Evolutionary conservation across 2,329 filamentous ascomycete species (phyloP), one percentile per base, ranked within the genome.

Genomic region (Fusarium foetens): DNA sequence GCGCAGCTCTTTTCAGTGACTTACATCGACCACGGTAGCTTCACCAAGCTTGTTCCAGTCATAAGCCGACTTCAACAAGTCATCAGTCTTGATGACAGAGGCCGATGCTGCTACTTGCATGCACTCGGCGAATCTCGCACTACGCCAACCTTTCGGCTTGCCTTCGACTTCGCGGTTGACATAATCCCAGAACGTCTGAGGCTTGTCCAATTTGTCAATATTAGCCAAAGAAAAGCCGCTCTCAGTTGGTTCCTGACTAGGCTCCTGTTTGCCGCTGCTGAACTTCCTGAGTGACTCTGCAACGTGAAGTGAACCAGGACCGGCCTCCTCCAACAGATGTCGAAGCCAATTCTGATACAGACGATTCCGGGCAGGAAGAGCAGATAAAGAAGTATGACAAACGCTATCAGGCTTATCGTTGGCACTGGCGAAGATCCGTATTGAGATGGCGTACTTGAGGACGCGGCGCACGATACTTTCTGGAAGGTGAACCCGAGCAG

Each of bases 381-480:
- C 80, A 6, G 82, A 83, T 5, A 78, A 73, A 17, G 81, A 79
- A 1, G 78, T 81, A 63, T 84, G 82, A 5, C 74, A 66, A n/a
- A 83, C 69, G 8, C 57, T 63, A 12, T 58, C 66, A 3, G 67
- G 21, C 6, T 14, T 23, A 14, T 27, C 16, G 1, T 63, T 58
- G 9, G 29, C 53, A 10, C n/a, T 38, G 9, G 52, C 63, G 42
- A 84, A 85, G 41, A 84, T 72, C 25, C 81, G 80, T 17, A 82
- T 76, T 8, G 81, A 79, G 8, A 79, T 76, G 16, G 79, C 81
- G 70, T 84, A 79, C 45, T 79, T 75, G 46, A 84, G 65, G 19
- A 84, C 62, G 16, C 83, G 80, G n/a, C 75, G 75, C 14, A 82
- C 80, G 17, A 83, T 76, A 19, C 79, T 78, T 58, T 80, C 76